Base-by-base conservation (phyloP, 2,329 filamentous ascomycete genomes). In the Cercospora brassicicola region DNA sequence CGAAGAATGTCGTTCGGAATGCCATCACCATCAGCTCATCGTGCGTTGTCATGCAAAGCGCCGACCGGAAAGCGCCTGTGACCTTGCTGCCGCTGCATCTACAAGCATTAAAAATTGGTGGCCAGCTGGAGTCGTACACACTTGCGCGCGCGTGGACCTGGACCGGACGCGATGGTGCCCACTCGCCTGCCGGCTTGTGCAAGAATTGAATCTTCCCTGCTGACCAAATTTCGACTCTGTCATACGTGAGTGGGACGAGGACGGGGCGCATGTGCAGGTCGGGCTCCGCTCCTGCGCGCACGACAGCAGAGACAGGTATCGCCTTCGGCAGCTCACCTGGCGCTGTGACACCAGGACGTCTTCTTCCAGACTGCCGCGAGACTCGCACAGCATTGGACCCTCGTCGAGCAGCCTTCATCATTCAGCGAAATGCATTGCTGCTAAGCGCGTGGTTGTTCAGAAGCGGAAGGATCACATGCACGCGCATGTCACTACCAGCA, bases 381-480 rank as follows among this genome's bases (percentile, higher is more conserved):
- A 36, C 61, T 64, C 53, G 23, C 62, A 65, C 55, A 39, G 23
- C 66, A 45, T 36, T 31, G 36, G 39, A 65, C 6, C 56, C 39
- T 62, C 42, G 42, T 48, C 42, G 42, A 2, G 18, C 4, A 18
- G 18, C 10, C 9, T 23, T 48, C 20, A 20, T 10, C 3, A 13
- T 11, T 23, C 18, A 51, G 45, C 30, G 23, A 13, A 33, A 18
- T 42, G 30, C 31, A 31, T 36, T 63, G 59, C 66, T 51, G 56
- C 51, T 59, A 30, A 26, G 62, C 61, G 61, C 45, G 26, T 67
- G 36, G 56, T 65, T 59, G 62, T 51, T 59, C 60, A 62, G 57
- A 61, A 55, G 36, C 18, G 36, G 56, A 65, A 42, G 66, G 20
- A 42, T 33, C 61, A 30, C 42, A 65, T 68, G 66, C 66, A 65